A percentile compares a stretch with the other conserved stretches of the same genome.
phyloP scores from a whole-genome alignment of 1,284 basidiomycete genomes.

The Heimioporus retisporus region DNA sequence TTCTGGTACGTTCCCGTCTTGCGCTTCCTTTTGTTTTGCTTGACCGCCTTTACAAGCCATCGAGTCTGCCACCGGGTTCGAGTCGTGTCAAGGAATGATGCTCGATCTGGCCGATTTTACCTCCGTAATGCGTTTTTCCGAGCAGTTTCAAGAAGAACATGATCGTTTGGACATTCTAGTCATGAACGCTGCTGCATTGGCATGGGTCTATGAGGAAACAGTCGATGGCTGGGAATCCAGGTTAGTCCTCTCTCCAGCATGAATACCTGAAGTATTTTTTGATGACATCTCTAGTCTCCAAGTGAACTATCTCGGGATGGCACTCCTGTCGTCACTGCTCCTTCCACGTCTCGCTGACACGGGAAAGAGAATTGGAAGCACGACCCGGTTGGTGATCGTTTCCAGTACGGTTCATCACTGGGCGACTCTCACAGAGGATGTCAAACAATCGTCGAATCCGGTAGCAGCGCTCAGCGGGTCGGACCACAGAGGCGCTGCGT shows the following conservation, averaged over 20 bases:
- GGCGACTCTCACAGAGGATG: slow-evolving; percentile 30
- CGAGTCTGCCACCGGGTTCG: slow-evolving; percentile 14
- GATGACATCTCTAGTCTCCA: slow-evolving; percentile 24
- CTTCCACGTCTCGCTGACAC: slow-evolving; percentile 27
- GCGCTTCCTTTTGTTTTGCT: not conserved
- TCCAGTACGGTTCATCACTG: slow-evolving; percentile 39
- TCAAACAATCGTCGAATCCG: slow-evolving; percentile 40
- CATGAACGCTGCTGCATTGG: slow-evolving; percentile 30
- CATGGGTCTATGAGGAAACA: slow-evolving; percentile 11
- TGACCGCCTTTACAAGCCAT: slow-evolving; percentile 17
- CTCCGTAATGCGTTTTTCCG: slow-evolving; percentile 26
- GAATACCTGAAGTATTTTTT: not conserved
- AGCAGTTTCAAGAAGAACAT: slow-evolving; percentile 20
- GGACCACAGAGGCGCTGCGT: slow-evolving; percentile 37
- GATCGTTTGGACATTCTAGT: slow-evolving; percentile 28
- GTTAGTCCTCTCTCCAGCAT: slow-evolving; percentile 1
- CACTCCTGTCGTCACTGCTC: slow-evolving; percentile 26
- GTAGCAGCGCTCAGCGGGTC: slow-evolving; percentile 42
- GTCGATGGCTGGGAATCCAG: slow-evolving; percentile 29
- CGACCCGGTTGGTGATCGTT: slow-evolving; percentile 28
- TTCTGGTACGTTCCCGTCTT: slow-evolving; percentile 12
- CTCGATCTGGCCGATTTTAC: slow-evolving; percentile 31
- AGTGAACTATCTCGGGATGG: slow-evolving; percentile 33
- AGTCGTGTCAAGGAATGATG: slow-evolving; percentile 13
- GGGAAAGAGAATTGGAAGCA: slow-evolving; percentile 21